These are phyloP conservation scores for Penicillium hesseltinei DNA, from an alignment of 2,329 filamentous ascomycete species.

Conservation along the genomic window DNA sequence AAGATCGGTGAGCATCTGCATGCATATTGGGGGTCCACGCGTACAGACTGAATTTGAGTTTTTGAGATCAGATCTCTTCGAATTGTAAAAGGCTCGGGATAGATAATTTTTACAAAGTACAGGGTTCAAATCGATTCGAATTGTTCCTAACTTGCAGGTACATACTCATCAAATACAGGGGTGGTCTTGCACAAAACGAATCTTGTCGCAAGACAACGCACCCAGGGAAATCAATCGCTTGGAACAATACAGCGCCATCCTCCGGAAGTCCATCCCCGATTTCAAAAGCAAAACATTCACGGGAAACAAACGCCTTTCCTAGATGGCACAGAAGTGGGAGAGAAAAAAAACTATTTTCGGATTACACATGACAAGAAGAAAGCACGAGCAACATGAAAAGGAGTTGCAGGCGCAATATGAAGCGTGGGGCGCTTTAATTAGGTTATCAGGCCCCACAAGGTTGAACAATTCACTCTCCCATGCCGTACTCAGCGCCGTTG, in stretches of 20 bases:
- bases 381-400: slow-evolving; percentile 2
- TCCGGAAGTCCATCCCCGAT: slow-evolving; percentile 9
- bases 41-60: not conserved
- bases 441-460: not conserved
- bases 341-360: slow-evolving; percentile 4
- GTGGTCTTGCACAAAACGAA: not conserved
- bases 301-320: slow-evolving; percentile 9
- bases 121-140: not conserved
- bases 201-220: slow-evolving; percentile 3
- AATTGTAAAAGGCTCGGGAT: not conserved
- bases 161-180: slow-evolving; percentile 16
- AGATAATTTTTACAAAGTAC: not conserved
- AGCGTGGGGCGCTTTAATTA: not conserved
- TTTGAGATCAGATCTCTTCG: not conserved
- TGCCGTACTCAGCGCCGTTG: slow-evolving; percentile 34
- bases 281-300: slow-evolving; percentile 12
- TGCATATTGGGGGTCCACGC: not conserved
- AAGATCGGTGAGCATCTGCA: slow-evolving; percentile 15
- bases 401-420: slow-evolving; percentile 1
- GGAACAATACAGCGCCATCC: slow-evolving; percentile 11
- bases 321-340: slow-evolving; percentile 9
- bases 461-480: slow-evolving; percentile 30
- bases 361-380: slow-evolving; percentile 13
- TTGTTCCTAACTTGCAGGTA: slow-evolving; percentile 11
- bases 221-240: slow-evolving; percentile 10